Conservation (phyloP, 2,329 filamentous ascomycete species). For the Sclerotiophoma versabilis region DNA sequence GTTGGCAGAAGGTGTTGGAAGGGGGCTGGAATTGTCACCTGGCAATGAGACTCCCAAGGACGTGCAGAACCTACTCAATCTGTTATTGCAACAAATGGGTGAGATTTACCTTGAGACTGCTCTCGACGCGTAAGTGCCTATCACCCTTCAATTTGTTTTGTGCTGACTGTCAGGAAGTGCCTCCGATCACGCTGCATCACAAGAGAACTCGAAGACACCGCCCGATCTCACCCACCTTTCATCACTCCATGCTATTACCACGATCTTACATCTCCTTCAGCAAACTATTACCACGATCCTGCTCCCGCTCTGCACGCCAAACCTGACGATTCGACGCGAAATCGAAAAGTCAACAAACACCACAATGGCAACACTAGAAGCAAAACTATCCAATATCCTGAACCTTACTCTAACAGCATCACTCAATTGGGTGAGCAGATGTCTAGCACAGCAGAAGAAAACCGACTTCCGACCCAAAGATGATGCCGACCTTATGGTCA, state of each 20-base stretch:
- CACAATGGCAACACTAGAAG: constrained; percentile 80
- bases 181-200: constrained; percentile 73
- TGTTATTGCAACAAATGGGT: constrained; percentile 86
- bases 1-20: constrained; percentile 92
- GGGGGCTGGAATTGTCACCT: constrained; percentile 88
- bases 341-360: constrained; percentile 83
- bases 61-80: constrained; percentile 80
- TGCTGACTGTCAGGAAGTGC: constrained; percentile 37
- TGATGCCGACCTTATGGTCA: constrained; percentile 60
- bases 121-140: constrained; percentile 61
- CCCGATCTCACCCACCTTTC: constrained; percentile 87
- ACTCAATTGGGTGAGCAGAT: constrained; percentile 76
- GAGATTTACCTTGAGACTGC: constrained; percentile 76
- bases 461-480: constrained; percentile 90
- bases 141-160: background rate
- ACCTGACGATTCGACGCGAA: constrained; percentile 86
- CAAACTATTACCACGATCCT: constrained; percentile 90
- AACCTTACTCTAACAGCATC: constrained; percentile 75
- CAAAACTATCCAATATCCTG: constrained; percentile 77
- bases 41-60: constrained; percentile 92
- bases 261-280: constrained; percentile 90
- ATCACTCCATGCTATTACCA: constrained; percentile 80
- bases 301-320: constrained; percentile 85
- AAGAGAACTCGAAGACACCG: constrained; percentile 82
- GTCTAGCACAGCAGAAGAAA: constrained; percentile 81